phyloP scores from a whole-genome alignment of 2,329 filamentous ascomycete genomes.

The Fusarium oxysporum region DNA sequence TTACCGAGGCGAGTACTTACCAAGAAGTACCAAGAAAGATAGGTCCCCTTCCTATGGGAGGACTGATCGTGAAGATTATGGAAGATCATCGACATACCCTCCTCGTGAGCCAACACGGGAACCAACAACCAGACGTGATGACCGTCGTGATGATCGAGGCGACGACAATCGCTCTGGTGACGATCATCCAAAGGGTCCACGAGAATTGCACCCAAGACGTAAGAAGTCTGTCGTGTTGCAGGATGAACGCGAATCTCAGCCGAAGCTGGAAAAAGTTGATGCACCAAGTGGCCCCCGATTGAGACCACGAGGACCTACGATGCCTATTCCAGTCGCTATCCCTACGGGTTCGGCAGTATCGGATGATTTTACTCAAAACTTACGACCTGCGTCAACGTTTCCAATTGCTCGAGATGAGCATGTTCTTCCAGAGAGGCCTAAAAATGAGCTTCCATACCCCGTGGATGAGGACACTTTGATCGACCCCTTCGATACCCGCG shows the following conservation, averaged over 20 bases:
- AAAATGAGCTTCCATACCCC: conserved; percentile 52
- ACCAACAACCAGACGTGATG: conserved; percentile 22
- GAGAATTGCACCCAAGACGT: conserved; percentile 46
- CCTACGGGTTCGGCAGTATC: conserved; percentile 31
- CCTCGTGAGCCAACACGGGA: conserved; percentile 28
- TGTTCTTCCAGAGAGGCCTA: conserved; percentile 37
- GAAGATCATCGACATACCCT: conserved; percentile 24
- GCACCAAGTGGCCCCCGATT: conserved; percentile 42
- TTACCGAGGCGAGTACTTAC: conserved; percentile 43
- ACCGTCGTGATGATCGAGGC: conserved; percentile 46
- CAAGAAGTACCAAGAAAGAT: conserved; percentile 48
- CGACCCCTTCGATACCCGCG: conserved; percentile 41
- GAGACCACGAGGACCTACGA: conserved; percentile 52
- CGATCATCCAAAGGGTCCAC: conserved; percentile 50
- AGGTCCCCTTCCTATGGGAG: conserved; percentile 46
- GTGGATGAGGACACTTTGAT: conserved; percentile 50
- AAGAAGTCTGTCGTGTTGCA: conserved; percentile 52
- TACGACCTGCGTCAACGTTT: conserved; percentile 49
- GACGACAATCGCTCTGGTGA: conserved; percentile 54
- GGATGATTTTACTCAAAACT: conserved; percentile 24
- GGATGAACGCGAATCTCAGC: conserved; percentile 47
- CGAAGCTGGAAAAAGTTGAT: conserved; percentile 42
- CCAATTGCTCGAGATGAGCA: conserved; percentile 41
- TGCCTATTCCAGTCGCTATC: conserved; percentile 49
- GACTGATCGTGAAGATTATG: conserved; percentile 38